phyloP scores from a whole-genome alignment of 441 rosid genomes.

The Adansonia gregorii region DNA sequence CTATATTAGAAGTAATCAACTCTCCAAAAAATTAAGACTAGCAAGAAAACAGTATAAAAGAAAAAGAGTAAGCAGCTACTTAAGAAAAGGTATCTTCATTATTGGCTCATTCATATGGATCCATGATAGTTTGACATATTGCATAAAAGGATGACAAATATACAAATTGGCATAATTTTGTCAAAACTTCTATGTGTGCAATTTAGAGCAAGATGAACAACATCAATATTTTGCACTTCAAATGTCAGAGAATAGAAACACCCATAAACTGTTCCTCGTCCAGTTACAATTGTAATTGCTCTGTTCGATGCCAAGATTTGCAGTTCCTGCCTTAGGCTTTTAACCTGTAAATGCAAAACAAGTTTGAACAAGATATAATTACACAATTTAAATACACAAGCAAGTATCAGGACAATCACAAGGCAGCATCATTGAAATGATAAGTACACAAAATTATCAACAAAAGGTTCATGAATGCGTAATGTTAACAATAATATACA shows the following conservation, averaged over 20 bases:
- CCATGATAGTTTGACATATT: background rate
- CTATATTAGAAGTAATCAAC: background rate
- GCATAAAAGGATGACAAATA: slow-evolving; percentile 15
- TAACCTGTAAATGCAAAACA: slow-evolving; percentile 56
- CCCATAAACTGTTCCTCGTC: slow-evolving; percentile 65
- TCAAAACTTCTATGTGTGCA: background rate
- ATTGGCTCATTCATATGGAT: background rate
- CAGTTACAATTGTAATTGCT: slow-evolving; percentile 72
- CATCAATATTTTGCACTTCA: slow-evolving; percentile 2
- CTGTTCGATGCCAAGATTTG: slow-evolving; percentile 58
- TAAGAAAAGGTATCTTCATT: background rate
- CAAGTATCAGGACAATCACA: slow-evolving; percentile 9
- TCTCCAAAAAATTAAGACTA: background rate
- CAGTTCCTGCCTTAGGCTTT: slow-evolving; percentile 71
- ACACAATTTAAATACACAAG: slow-evolving; percentile 22
- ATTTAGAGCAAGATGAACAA: background rate
- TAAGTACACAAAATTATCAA: background rate
- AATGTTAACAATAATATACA: background rate
- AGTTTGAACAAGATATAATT: slow-evolving; percentile 10
- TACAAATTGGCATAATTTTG: slow-evolving; percentile 4
- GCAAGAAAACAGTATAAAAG: background rate
- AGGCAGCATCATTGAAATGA: background rate
- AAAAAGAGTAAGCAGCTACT: background rate
- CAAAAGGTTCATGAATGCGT: background rate
- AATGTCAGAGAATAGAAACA: slow-evolving; percentile 6